Evolutionary conservation across 495 filamentous ascomycete species (phyloP).

Genomic region (Aspergillus nidulans): DNA sequence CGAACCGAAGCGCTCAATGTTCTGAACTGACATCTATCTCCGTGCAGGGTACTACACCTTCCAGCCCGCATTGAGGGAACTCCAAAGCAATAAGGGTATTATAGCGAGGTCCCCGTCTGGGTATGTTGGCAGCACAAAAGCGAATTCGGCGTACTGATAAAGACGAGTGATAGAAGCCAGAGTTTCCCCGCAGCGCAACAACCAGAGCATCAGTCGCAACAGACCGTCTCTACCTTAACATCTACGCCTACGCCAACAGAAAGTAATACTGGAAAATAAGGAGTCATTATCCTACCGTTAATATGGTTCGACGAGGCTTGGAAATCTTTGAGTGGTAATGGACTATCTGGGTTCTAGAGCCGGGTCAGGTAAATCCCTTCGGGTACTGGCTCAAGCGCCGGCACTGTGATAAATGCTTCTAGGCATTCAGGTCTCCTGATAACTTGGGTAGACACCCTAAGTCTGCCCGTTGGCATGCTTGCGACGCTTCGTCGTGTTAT

Average conservation of each 20-base stretch:
- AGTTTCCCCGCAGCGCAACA: background rate
- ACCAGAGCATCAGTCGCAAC: background rate
- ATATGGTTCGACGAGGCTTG: background rate
- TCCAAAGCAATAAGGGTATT: background rate
- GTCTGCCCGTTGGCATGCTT: background rate
- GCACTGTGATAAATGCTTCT: background rate
- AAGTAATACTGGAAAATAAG: too few relatives aligned
- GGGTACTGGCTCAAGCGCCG: too few relatives aligned
- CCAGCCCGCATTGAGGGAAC: conserved; percentile 22
- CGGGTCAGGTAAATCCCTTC: background rate
- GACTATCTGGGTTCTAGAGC: background rate
- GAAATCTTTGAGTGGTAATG: background rate
- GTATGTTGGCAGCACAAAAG: conserved; percentile 5
- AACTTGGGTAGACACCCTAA: background rate
- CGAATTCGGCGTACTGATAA: background rate
- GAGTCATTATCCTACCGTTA: too few relatives aligned
- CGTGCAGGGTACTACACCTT: conserved; percentile 29
- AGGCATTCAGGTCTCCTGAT: background rate
- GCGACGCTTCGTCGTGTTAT: background rate
- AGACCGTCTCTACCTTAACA: background rate
- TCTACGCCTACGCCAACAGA: background rate
- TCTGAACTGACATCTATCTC: background rate
- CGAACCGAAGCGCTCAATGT: background rate
- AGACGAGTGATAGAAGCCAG: background rate
- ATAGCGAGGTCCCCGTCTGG: background rate